These are phyloP conservation scores for Myriosclerotinia scirpicola DNA, from an alignment of 2,329 filamentous ascomycete species.

Conservation along the genomic window DNA sequence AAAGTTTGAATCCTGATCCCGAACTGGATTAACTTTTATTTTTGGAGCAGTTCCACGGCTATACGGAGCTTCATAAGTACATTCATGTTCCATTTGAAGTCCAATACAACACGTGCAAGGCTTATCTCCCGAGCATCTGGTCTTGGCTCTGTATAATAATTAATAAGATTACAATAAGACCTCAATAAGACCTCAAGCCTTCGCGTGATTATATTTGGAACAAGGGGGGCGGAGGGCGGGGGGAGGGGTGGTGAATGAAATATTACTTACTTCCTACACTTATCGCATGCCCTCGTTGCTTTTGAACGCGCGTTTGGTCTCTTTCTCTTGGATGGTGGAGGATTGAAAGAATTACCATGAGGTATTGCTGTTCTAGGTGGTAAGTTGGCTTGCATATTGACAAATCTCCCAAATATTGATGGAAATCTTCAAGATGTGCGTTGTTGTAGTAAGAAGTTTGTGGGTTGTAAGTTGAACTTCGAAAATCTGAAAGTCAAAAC, in stretches of 20 bases:
- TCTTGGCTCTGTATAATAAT: constrained; percentile 40
- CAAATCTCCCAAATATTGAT: background rate
- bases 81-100: background rate
- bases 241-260: background rate
- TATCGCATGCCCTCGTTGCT: constrained; percentile 50
- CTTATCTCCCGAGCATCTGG: constrained; percentile 44
- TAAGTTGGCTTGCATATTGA: background rate
- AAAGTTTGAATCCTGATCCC: background rate
- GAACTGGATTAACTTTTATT: background rate
- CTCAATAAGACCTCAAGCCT: background rate
- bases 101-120: constrained; percentile 43
- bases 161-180: background rate
- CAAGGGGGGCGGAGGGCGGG: background rate
- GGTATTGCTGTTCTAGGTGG: background rate
- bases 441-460: background rate
- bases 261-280: constrained; percentile 47
- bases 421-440: too few species aligned
- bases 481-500: background rate
- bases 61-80: background rate
- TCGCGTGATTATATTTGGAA: background rate
- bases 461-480: background rate
- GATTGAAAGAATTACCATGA: background rate
- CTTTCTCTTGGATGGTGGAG: background rate
- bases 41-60: background rate
- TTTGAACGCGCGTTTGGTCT: constrained; percentile 29